phyloP scores from a whole-genome alignment of 1,284 basidiomycete genomes.

The Anthracocystis walkeri region DNA sequence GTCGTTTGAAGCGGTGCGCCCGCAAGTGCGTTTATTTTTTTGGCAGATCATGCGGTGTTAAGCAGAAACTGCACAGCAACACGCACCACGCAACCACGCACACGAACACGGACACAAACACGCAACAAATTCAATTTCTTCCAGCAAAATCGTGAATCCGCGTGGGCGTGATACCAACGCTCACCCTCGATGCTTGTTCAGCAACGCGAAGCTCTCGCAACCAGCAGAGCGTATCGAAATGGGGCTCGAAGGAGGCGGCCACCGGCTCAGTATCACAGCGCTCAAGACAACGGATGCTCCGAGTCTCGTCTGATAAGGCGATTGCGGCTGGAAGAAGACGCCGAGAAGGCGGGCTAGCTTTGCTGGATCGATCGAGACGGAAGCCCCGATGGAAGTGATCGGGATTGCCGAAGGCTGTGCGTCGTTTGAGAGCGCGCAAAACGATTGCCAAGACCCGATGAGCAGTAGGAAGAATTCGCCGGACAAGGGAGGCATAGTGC shows the following conservation, averaged over 20 bases:
- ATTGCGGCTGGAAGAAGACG: not conserved
- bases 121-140: slow-evolving; percentile 2
- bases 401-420: not conserved
- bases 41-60: not conserved
- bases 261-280: too few species aligned
- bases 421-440: not conserved
- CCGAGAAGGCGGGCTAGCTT: not conserved
- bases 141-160: slow-evolving; percentile 1
- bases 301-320: not conserved
- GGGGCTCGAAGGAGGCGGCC: not conserved
- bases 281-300: not conserved
- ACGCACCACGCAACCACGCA: not conserved
- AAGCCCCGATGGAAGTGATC: not conserved
- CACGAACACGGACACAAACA: slow-evolving; percentile 6
- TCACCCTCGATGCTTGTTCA: not conserved
- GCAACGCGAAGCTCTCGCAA: not conserved
- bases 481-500: not conserved
- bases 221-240: too few species aligned
- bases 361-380: not conserved
- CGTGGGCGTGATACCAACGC: not conserved
- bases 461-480: not conserved
- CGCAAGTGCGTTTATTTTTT: not conserved
- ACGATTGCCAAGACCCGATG: not conserved
- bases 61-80: not conserved
- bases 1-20: not conserved